phyloP scores from a whole-genome alignment of 2,329 filamentous ascomycete species.

The Penicillium italicum region DNA sequence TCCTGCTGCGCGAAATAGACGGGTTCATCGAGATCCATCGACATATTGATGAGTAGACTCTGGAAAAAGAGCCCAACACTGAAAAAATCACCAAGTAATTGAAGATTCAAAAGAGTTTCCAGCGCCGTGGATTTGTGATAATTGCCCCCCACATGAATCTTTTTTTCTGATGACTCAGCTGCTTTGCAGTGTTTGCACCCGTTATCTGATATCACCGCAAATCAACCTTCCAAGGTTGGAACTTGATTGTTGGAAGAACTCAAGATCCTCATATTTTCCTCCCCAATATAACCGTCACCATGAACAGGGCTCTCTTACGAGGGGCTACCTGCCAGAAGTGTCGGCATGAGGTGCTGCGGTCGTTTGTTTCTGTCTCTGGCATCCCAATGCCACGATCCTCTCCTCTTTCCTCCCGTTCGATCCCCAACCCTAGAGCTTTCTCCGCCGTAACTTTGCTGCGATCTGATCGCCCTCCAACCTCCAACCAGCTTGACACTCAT shows the following conservation, averaged over 20 bases:
- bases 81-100: conserved; percentile 4
- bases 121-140: conserved; percentile 21
- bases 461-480: conserved; percentile 24
- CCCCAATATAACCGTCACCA: conserved; percentile 15
- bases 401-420: conserved; percentile 9
- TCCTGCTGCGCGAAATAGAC: conserved; percentile 48
- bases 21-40: conserved; percentile 57
- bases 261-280: neutral
- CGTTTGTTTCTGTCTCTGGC: conserved; percentile 29
- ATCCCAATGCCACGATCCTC: conserved; percentile 22
- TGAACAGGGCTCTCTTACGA: conserved; percentile 34
- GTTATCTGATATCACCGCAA: conserved; percentile 13
- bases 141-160: conserved; percentile 25
- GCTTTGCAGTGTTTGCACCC: conserved; percentile 24
- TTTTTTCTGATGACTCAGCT: conserved; percentile 21
- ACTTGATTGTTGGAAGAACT: neutral
- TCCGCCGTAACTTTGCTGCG: conserved; percentile 20
- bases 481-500: conserved; percentile 13
- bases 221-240: neutral
- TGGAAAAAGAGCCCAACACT: neutral
- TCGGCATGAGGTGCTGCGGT: conserved; percentile 29
- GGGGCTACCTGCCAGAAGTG: conserved; percentile 31
- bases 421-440: conserved; percentile 24
- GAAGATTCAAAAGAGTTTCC: conserved; percentile 5
- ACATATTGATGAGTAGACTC: conserved; percentile 26